Conservation (phyloP, 306 rosid genomes). For the Cucurbita moschata region DNA sequence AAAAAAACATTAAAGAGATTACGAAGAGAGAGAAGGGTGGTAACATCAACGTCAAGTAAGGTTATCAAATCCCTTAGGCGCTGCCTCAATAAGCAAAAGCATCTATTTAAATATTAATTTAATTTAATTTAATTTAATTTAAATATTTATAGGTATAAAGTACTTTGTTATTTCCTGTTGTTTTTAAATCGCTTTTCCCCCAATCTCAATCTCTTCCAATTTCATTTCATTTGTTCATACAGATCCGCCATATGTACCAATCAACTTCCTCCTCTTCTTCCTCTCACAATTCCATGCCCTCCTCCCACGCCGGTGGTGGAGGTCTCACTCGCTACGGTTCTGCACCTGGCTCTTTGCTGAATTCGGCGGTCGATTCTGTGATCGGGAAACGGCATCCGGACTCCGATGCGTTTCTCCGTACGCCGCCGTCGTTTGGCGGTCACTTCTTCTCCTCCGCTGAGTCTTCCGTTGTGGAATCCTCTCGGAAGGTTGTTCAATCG, state of each 20-base stretch:
- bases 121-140: neutral
- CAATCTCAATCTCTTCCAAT: neutral
- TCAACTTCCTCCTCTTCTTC: conserved; percentile 32
- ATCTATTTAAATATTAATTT: neutral
- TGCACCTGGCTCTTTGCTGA: conserved; percentile 56
- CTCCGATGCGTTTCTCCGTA: conserved; percentile 16
- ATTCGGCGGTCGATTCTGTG: conserved; percentile 48
- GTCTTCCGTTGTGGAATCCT: conserved; percentile 28
- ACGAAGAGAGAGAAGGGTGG: too few relatives aligned
- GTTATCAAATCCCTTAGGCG: neutral
- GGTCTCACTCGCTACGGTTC: conserved; percentile 66
- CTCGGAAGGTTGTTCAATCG: conserved; percentile 12
- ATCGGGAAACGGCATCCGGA: conserved; percentile 25
- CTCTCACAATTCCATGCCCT: conserved; percentile 20
- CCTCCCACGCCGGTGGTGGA: neutral
- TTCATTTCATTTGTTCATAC: neutral
- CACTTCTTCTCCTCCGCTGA: conserved; percentile 26
- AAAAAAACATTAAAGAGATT: too few relatives aligned
- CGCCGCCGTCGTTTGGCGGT: conserved; percentile 10
- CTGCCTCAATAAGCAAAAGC: neutral
- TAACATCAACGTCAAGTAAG: neutral
- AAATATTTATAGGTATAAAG: neutral
- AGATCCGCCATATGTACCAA: conserved; percentile 26
- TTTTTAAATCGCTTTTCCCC: neutral
- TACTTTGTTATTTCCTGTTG: neutral